Conservation (phyloP, 495 filamentous ascomycete genomes). For the Beverwykella pulmonaria region DNA sequence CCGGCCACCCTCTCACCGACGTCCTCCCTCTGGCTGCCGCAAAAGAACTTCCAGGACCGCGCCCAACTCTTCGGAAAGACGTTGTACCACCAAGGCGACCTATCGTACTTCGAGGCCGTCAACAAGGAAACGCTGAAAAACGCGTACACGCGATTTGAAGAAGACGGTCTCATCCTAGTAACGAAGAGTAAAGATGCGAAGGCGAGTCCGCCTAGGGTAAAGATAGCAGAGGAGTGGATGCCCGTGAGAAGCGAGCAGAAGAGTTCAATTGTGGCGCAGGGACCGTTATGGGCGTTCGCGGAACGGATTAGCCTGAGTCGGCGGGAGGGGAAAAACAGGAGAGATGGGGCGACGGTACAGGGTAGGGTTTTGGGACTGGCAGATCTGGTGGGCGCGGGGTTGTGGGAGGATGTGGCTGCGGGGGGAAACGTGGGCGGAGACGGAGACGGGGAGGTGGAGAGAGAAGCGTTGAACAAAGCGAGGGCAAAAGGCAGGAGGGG, state of each 20-base stretch:
- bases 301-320: slow-evolving; percentile 81
- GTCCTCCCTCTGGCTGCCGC: slow-evolving; percentile 70
- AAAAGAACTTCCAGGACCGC: slow-evolving; percentile 74
- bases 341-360: slow-evolving; percentile 87
- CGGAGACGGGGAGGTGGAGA: slow-evolving; percentile 15
- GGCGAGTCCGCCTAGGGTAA: slow-evolving; percentile 56
- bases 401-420: slow-evolving; percentile 42
- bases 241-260: slow-evolving; percentile 65
- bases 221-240: slow-evolving; percentile 76
- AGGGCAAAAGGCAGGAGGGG: slow-evolving; percentile 12
- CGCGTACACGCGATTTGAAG: slow-evolving; percentile 81
- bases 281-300: slow-evolving; percentile 84
- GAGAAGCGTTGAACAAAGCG: background rate
- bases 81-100: slow-evolving; percentile 93
- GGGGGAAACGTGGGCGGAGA: slow-evolving; percentile 1
- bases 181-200: slow-evolving; percentile 63
- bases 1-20: slow-evolving; percentile 45
- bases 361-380: slow-evolving; percentile 77
- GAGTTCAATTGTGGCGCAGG: slow-evolving; percentile 65
- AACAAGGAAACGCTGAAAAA: slow-evolving; percentile 98
- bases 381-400: slow-evolving; percentile 59
- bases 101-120: slow-evolving; percentile 95
- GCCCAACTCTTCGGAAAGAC: slow-evolving; percentile 94
- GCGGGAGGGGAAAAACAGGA: slow-evolving; percentile 90
- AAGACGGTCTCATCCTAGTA: slow-evolving; percentile 83